Percentiles rank a stretch among this genome's conserved stretches.
These are phyloP conservation scores for Oryza coarctata DNA, from an alignment of 176 grass and related monocot species.

Conservation along the genomic window DNA sequence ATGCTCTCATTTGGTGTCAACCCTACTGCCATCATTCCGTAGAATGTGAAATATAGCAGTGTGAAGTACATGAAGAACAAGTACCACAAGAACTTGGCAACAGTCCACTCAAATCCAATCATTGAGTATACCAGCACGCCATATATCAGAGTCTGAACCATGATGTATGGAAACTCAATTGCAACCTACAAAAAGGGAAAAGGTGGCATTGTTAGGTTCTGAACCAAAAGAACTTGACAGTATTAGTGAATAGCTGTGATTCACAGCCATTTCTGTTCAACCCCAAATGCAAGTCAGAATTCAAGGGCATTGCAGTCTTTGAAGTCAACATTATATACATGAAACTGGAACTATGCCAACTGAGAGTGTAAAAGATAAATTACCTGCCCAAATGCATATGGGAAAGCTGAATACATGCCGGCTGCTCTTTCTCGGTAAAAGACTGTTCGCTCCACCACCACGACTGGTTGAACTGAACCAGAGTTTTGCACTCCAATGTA, in stretches of 20 bases:
- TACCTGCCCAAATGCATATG: conserved; percentile 95
- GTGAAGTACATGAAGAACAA: conserved; percentile 98
- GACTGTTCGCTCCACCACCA: conserved; percentile 78
- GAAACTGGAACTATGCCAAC: neutral
- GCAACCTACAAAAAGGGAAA: conserved; percentile 48
- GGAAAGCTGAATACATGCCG: conserved; percentile 93
- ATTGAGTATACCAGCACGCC: conserved; percentile 65
- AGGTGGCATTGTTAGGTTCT: conserved; percentile 24
- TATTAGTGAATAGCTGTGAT: neutral
- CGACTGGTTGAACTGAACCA: conserved; percentile 75
- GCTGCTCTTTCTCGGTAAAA: conserved; percentile 91
- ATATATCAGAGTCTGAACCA: conserved; percentile 68
- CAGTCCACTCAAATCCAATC: conserved; percentile 85
- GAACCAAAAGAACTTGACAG: conserved; percentile 5
- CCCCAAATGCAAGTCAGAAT: conserved; percentile 8
- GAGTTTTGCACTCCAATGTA: conserved; percentile 78
- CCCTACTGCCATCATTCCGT: conserved; percentile 88
- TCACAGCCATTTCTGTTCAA: neutral
- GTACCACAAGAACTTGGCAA: conserved; percentile 84
- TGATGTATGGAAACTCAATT: conserved; percentile 72
- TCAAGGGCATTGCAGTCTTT: neutral
- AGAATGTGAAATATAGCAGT: conserved; percentile 81
- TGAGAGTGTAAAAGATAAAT: neutral
- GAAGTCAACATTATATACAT: neutral
- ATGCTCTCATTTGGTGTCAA: conserved; percentile 76